Evolutionary conservation across 2,329 filamentous ascomycete genomes (phyloP), one percentile per base, ranked within the genome.

Genomic region (Diplodia mutila): DNA sequence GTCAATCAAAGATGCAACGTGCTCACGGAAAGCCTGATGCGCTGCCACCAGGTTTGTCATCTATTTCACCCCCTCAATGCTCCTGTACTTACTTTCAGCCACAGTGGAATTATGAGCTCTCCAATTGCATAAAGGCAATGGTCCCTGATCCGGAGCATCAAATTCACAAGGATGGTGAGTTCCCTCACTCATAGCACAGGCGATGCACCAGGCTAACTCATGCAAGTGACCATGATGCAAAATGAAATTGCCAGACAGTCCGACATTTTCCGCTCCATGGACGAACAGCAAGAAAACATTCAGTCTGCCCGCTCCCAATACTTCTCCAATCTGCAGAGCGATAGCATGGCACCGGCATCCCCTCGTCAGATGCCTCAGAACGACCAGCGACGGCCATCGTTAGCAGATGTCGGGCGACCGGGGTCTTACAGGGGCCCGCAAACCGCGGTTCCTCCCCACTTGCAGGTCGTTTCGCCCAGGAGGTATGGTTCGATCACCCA

Each of bases 401-500:
- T 94, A 61, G 85, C 76, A 39, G 85, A 52, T 86, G 88, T 70
- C 86, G 88, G 70, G 82, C 85, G 69, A 88, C 87, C 74, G 88
- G 90, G 73, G 91, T 94, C 77, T 89, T 67, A 67, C 29, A 64
- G 66, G 34, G 66, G 39, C 32, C 25, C 64, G 25, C 53, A 92
- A 32, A 90, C 92, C 42, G 88, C 91, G 14, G 87, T 95, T 14
- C 91, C 93, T 48, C 89, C 93, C n/a, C 92, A 93, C 76, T 84
- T 97, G 23, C 49, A 53, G 67, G 90, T 92, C 16, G 87, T 90
- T 67, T 91, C 89, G 71, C 89, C 93, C 18, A 89, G 93, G 69
- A 89, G 92, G 37, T 97, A 94, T 79, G 94, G 94, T 61, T 97
- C 94, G 25, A 94, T 97, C 75, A 89, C 92, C 54, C 89, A 88